Base-by-base conservation (phyloP, 1,284 basidiomycete genomes). In the Dichomitus squalens region DNA sequence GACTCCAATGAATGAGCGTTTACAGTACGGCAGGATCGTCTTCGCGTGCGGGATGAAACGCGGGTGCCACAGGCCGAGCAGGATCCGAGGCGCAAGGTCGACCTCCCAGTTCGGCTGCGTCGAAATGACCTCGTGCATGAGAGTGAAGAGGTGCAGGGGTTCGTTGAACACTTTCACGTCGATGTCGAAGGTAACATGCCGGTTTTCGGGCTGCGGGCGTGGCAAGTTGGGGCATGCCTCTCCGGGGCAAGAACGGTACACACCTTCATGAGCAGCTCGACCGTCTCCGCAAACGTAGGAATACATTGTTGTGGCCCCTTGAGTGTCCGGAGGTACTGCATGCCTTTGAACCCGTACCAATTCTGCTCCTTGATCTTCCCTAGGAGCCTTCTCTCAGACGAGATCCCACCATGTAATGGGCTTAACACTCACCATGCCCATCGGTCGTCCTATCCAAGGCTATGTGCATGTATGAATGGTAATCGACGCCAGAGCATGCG, bases 111-210 rank as follows among this genome's bases (percentile, higher is more conserved):
- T 76, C 2, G 84, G 79, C 60, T 94, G 87, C 16, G 79, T 73
- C 23, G 85, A 80, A 56, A 99, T 86, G 59, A 86, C 81, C 43
- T 75, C 75, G 74, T 92, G 83, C 87, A 99, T 95, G 46, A 98
- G 80, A 16, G 77, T 74, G 77, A 99, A 99, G 38, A 99, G 82
- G 38, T 85, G 84, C 50, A 86, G 86, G 0, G 97, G 95, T 67
- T 96, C 86, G 71, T 97, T 98, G 69, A 95, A 89, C 38, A 92
- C 86, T 75, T 99, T 98, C 70, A 96, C 92, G 72, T 98, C 95
- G 59, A 98, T 85, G 73, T 97, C 93, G 71, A 98, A 90, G 65
- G 87, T 87, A 70, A 93, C 88, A 66, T 95, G 90, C 21, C 75
- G 79, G 74, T 96, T 95, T 72, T 92, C 91, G 33, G 90, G 88